Base-by-base conservation (phyloP, 2,329 filamentous ascomycete genomes). In the Aspergillus sp. region DNA sequence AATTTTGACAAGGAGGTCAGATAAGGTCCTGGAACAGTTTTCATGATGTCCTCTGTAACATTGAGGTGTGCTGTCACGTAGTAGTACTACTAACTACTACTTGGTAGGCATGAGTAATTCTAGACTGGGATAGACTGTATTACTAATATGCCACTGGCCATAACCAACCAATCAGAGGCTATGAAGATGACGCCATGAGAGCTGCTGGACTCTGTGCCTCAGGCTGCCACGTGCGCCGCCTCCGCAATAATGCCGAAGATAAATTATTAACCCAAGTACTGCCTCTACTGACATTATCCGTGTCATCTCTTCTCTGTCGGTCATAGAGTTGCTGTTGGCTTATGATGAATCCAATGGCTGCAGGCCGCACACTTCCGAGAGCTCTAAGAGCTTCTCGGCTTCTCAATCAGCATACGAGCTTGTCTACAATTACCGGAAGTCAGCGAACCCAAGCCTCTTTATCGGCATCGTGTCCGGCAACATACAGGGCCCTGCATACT, bases 401-500 rank as follows among this genome's bases (percentile, higher is more conserved):
- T 32, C 42, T 63, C 15, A 63, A 49, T n/a, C 65, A 61, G 13
- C 49, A 50, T 15, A 58, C 64, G 19, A 55, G 23, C 17, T 19
- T 56, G 8, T 11, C 59, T 13, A 47, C 47, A n/a, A 44, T 61
- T 19, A 23, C 39, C 25, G 50, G 49, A 49, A 61, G 57, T 52
- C 58, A 58, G 48, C 59, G 57, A 58, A 55, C 64, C 52, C 53
- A 44, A 32, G 25, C 52, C 51, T 32, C 41, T 30, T 25, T 32
- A 21, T 38, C 39, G 17, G 17, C 53, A 23, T 23, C 47, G 48
- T 48, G 25, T 32, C 27, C 55, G 17, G 32, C 49, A 30, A 58
- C 27, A 11, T 54, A 54, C 23, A 58, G 67, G 56, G n/a, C 58
- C 50, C 60, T 73, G 49, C 68, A 70, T 36, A 62, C 62, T 59